Evolutionary conservation across 805 yeast species (phyloP), one percentile per base, ranked within the genome.

Genomic region (Candida ovalis): DNA sequence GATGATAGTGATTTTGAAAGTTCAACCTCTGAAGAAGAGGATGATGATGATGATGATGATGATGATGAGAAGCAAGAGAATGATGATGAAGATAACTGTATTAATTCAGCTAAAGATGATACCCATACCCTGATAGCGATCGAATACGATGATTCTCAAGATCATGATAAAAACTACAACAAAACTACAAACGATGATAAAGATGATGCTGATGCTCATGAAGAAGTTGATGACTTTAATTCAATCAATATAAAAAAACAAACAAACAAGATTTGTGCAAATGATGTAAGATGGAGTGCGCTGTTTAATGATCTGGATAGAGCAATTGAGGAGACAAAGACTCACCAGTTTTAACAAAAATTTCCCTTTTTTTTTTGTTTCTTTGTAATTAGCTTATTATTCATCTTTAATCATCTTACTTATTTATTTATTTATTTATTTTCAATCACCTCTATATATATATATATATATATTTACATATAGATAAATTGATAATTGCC

Each of bases 1-100:
- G 70, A 66, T 38, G 67, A 66, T 15, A 58, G 64, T 40, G 69
- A 64, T 49, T 66, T 65, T 44, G 64, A 61, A 25, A 41, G 49
- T 28, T 49, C 55, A 12, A 44, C 56, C 1, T 57, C 56, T 28
- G 55, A 56, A 4, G 55, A 48, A 2, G 50, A 47, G 10, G 52
- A 43, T n/a, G 43, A 38, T 5, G 46, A 35, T 18, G 25, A 40
- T 13, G 47, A 37, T 15, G 49, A 25, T 15, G 48, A 46, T 4
- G 17, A 28, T 17, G 28, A 18, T 22, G 12, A 18, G 8, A 5
- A 17, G 23, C 23, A 37, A 3, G 48, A 43, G 2, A 45, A 30
- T 2, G 45, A 42, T 9, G 40, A 32, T 8, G 40, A 19, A 35
- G 17, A 17, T 17, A 21, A n/a, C 17, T 7, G 5, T 18, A 35